Conservation (phyloP, 2,329 filamentous ascomycete species). For the Fusarium pseudograminearum region DNA sequence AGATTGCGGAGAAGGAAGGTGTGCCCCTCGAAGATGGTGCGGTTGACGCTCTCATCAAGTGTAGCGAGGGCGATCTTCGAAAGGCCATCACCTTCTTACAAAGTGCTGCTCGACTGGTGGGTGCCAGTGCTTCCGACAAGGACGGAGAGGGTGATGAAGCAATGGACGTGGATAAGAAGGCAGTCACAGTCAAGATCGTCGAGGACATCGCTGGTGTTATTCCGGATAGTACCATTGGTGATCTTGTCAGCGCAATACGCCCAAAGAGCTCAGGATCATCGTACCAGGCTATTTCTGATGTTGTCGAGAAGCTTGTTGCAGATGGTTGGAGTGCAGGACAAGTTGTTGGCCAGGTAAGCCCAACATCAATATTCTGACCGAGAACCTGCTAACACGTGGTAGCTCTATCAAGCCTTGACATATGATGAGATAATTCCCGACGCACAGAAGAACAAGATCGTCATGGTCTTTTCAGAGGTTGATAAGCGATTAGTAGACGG, state of each 20-base stretch:
- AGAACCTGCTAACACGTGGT: slow-evolving; percentile 14
- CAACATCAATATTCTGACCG: background rate
- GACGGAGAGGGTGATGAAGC: slow-evolving; percentile 68
- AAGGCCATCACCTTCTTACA: slow-evolving; percentile 98
- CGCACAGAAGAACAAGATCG: slow-evolving; percentile 89
- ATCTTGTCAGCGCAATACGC: slow-evolving; percentile 79
- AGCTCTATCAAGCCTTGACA: slow-evolving; percentile 86
- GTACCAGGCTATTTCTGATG: slow-evolving; percentile 80
- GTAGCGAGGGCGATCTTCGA: slow-evolving; percentile 92
- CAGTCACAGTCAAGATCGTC: slow-evolving; percentile 81
- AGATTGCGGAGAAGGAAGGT: slow-evolving; percentile 84
- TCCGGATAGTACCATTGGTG: slow-evolving; percentile 77
- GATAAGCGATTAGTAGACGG: slow-evolving; percentile 96
- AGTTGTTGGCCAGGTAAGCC: slow-evolving; percentile 79
- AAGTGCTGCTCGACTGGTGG: slow-evolving; percentile 89
- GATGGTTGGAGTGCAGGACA: slow-evolving; percentile 98
- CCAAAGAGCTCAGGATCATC: slow-evolving; percentile 72
- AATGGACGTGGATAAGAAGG: slow-evolving; percentile 70
- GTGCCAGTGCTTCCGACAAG: slow-evolving; percentile 66
- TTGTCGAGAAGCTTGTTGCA: slow-evolving; percentile 90
- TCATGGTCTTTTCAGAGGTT: slow-evolving; percentile 89
- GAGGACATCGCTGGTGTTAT: slow-evolving; percentile 98
- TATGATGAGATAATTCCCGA: slow-evolving; percentile 88
- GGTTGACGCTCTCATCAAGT: slow-evolving; percentile 84
- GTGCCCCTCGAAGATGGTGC: slow-evolving; percentile 83